Evolutionary conservation across 257 asterid species (phyloP), one percentile per base, ranked within the genome.

Genomic region (Solanum neorickii): DNA sequence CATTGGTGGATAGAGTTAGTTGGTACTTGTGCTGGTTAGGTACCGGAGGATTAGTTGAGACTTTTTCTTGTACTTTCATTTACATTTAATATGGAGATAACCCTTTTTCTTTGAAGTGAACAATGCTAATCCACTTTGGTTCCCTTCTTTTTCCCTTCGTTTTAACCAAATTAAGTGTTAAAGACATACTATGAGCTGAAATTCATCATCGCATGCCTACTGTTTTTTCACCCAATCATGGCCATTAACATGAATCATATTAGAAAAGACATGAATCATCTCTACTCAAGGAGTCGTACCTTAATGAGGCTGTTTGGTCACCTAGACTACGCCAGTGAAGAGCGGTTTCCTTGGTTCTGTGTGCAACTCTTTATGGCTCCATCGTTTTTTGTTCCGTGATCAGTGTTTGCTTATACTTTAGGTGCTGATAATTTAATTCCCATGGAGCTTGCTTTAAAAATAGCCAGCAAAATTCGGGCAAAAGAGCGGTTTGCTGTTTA

Each of bases 391-490:
- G 86, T 78, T 49, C 66, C 84, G 62, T 78, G 20, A 89, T 46
- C 85, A 68, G 44, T 18, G 70, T 69, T 88, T 42, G 47, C 10
- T 86, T 31, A 83, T 66, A 66, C 88, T 88, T 85, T 88, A 95
- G 99, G 99, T 86, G 99, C 99, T 62, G 98, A 95, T 91, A 95
- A 96, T 88, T 90, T 95, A 83, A 96, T 96, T 82, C 99, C 99
- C 27, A 94, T 96, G 88, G 99, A 96, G 91, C 93, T 96, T 56
- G 98, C 99, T 62, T 88, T 95, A 83, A 96, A 96, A 93, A 94
- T 96, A 37, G 94, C 93, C 37, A 94, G 98, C 89, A 96, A 96
- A 92, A 96, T 96, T 83, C 91, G 92, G 90, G 96, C 95, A 41
- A 93, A 92, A 29, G 96, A 95, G 92, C 92, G 96, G 89, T 95